These are phyloP conservation scores for Cordyceps cateniannulata DNA, from an alignment of 2,329 filamentous ascomycete genomes.

Conservation along the genomic window DNA sequence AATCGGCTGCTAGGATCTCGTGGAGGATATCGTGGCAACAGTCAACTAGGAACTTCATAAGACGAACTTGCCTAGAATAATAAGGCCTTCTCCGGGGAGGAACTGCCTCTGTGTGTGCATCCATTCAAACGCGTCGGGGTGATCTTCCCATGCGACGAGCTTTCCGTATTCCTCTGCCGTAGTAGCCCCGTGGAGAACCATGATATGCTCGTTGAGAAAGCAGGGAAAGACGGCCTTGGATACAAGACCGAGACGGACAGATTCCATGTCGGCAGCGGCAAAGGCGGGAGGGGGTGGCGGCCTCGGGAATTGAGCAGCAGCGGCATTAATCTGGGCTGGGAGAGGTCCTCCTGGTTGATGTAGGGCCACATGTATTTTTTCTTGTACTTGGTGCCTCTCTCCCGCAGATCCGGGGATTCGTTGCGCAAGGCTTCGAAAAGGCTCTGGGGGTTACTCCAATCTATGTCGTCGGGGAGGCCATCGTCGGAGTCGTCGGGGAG, in stretches of 20 bases:
- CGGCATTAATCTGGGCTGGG: conserved; percentile 34
- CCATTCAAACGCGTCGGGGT: conserved; percentile 32
- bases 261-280: conserved; percentile 35
- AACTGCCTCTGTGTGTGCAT: conserved; percentile 29
- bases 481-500: not conserved
- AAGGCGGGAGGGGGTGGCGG: conserved; percentile 41
- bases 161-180: conserved; percentile 28
- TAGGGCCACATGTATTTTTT: conserved; percentile 43
- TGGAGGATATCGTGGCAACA: conserved; percentile 43
- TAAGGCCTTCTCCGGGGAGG: conserved; percentile 39
- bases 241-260: conserved; percentile 24
- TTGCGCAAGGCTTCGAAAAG: conserved; percentile 30
- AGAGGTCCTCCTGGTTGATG: conserved; percentile 52
- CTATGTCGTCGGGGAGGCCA: not conserved
- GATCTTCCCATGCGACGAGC: conserved; percentile 26
- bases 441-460: not conserved
- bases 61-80: conserved; percentile 41
- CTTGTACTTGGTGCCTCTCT: conserved; percentile 11
- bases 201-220: conserved; percentile 25
- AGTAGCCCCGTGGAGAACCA: conserved; percentile 27
- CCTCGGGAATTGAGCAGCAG: conserved; percentile 48
- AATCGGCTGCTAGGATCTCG: conserved; percentile 33
- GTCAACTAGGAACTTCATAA: conserved; percentile 42
- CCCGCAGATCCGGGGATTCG: conserved; percentile 15
- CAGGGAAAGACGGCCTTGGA: conserved; percentile 20